A percentile compares a stretch with the other conserved stretches of the same genome.
These are phyloP conservation scores for Elongisporangium prolatum DNA, from an alignment of 352 stramenopile species.

Conservation along the genomic window DNA sequence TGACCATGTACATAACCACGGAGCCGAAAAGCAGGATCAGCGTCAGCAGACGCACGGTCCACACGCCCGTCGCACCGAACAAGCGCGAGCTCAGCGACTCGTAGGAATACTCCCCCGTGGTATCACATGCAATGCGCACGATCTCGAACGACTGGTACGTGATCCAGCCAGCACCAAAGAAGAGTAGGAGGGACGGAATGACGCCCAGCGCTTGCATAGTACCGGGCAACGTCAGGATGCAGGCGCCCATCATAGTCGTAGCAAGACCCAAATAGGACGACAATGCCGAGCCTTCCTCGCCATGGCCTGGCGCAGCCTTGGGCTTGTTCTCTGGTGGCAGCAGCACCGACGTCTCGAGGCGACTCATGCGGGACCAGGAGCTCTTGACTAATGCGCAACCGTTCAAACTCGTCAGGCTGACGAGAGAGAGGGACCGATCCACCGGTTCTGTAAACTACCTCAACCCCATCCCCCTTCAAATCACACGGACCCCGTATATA, in stretches of 20 bases:
- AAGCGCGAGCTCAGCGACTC: slow-evolving; percentile 76
- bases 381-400: not conserved
- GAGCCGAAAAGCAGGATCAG: slow-evolving; percentile 74
- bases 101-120: slow-evolving; percentile 67
- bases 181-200: slow-evolving; percentile 44
- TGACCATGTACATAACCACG: slow-evolving; percentile 81
- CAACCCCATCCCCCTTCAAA: not conserved
- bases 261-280: slow-evolving; percentile 76
- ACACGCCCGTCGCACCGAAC: slow-evolving; percentile 61
- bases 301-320: slow-evolving; percentile 20
- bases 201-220: slow-evolving; percentile 57
- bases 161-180: slow-evolving; percentile 47
- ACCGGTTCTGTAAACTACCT: not conserved
- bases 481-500: not conserved
- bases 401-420: not conserved
- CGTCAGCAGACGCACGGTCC: slow-evolving; percentile 66
- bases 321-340: not conserved
- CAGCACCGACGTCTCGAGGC: not conserved
- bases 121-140: slow-evolving; percentile 59
- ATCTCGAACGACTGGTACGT: slow-evolving; percentile 74
- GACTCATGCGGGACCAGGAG: not conserved
- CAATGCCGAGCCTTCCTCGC: slow-evolving; percentile 50
- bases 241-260: slow-evolving; percentile 82
- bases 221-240: slow-evolving; percentile 67
- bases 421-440: not conserved